Conservation (phyloP, 1,284 basidiomycete genomes). For the Pseudozyma sp. region DNA sequence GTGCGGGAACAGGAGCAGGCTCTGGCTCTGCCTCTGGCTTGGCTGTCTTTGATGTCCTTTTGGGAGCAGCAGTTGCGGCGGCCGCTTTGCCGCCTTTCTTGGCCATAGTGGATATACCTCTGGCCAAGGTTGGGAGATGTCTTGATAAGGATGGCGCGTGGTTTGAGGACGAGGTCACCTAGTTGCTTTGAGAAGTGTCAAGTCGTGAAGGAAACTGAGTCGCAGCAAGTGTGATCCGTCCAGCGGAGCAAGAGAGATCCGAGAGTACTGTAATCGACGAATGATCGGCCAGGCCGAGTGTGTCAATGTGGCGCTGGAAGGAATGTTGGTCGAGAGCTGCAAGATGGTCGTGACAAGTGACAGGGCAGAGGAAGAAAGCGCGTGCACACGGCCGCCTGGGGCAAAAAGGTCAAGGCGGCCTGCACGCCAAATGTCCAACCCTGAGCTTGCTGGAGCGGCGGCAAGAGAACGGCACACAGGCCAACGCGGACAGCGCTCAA, state of each 20-base stretch:
- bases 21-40: slow-evolving; percentile 1
- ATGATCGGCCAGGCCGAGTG: not conserved
- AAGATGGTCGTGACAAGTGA: not conserved
- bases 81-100: slow-evolving; percentile 17
- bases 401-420: not conserved
- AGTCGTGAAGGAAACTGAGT: not conserved
- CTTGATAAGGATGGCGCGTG: too few relatives aligned
- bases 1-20: slow-evolving; percentile 6
- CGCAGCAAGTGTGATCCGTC: slow-evolving; percentile 14
- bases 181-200: too few relatives aligned
- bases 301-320: not conserved
- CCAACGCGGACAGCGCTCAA: not conserved
- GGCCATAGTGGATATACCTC: slow-evolving; percentile 6
- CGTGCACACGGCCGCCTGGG: not conserved
- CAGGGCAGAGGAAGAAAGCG: slow-evolving; percentile 1
- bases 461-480: not conserved
- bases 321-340: not conserved
- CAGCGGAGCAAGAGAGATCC: slow-evolving; percentile 5
- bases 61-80: slow-evolving; percentile 5
- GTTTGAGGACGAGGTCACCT: not conserved
- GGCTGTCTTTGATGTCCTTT: slow-evolving; percentile 7
- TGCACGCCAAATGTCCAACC: not conserved
- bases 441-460: not conserved
- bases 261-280: too few relatives aligned
- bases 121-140: not conserved